Evolutionary conservation across 129 eudicot genomes (phyloP), one percentile per base, ranked within the genome.

Genomic region (Dittrichia graveolens): DNA sequence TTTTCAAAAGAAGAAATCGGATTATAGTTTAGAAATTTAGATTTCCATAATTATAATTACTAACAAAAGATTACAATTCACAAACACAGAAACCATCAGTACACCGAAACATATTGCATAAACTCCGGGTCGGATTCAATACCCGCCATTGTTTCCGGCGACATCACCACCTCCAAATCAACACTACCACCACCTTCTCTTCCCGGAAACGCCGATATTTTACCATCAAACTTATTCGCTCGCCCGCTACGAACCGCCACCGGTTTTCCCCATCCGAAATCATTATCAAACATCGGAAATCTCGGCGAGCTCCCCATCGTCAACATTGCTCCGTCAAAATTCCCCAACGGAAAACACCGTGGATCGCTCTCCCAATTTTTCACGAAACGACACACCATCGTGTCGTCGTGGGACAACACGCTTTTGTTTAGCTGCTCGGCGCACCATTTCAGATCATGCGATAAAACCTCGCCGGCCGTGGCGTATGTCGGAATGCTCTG

Each of bases 301-400:
- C 96, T 75, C n/a, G 94, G 91, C 35, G 94, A 87, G 62, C 96
- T 90, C 9, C 96, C 96, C 96, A 90, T 87, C 1, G 96, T 85
- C 24, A 90, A 35, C 96, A 87, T 85, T 14, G 84, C 95, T 3
- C 96, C 96, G 74, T 90, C 96, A 13, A 87, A 87, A 69, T 87
- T 90, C 46, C 96, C 96, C 79, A 90, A 55, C 5, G 96, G 96
- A 63, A 87, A 90, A 71, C 91, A 85, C 67, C 84, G 76, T 5
- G 96, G 96, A 61, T 90, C 87, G n/a, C 65, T 67, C 83, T 90
- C 95, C 96, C 96, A 91, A 43, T 78, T 82, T 75, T 58, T 84
- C 19, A 88, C 83, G 52, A 57, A 79, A 44, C 67, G 45, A 74
- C 88, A 56, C 75, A 91, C 97, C 83, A 57, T 85, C 3, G 18